Base-by-base conservation (phyloP, 768 basidiomycete genomes). In the Leccinellum albellum region DNA sequence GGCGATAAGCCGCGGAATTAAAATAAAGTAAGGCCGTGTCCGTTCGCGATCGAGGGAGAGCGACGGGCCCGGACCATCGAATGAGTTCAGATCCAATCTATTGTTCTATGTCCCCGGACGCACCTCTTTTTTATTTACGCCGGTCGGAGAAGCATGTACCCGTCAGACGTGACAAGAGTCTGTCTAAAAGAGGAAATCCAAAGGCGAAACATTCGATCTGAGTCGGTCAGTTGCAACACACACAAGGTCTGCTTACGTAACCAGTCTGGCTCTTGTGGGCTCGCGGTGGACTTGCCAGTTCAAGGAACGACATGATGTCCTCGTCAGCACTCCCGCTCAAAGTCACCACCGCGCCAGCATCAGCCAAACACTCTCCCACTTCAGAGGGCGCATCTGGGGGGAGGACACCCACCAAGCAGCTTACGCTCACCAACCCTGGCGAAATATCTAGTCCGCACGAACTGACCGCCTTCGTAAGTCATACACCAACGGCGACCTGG, bases 371-470 rank as follows among this genome's bases (percentile, higher is more conserved):
- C 0, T 53, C 53, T 9, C 46, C 64, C 23, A 40, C 55, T 15
- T 58, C 70, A 7, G 71, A 68, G 2, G 57, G 37, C 50, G 58
- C 66, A 54, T 59, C 68, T 23, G 61, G 54, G 47, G 45, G 61
- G 29, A 63, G 57, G 64, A 84, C 82, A n/a, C 81, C 82, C 24
- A 77, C 80, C 54, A 82, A 80, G 61, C 78, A 77, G 53, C 56
- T 64, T 0, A 56, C 73, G 23, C 66, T 67, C 56, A 57, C 73
- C 33, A 72, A 65, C 61, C 72, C 79, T 1, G 77, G 77, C 56
- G 90, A 94, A 63, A 92, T 92, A 33, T 92, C 94, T 2, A 93
- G 91, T 66, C 94, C 94, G 1, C 94, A 95, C 70, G 94, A 97
- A 70, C 74, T 97, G 61, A 96, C 94, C 29, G 92, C 92, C 21